Evolutionary conservation across 2,329 filamentous ascomycete genomes (phyloP).

Genomic region (Fonsecaea pedrosoi): DNA sequence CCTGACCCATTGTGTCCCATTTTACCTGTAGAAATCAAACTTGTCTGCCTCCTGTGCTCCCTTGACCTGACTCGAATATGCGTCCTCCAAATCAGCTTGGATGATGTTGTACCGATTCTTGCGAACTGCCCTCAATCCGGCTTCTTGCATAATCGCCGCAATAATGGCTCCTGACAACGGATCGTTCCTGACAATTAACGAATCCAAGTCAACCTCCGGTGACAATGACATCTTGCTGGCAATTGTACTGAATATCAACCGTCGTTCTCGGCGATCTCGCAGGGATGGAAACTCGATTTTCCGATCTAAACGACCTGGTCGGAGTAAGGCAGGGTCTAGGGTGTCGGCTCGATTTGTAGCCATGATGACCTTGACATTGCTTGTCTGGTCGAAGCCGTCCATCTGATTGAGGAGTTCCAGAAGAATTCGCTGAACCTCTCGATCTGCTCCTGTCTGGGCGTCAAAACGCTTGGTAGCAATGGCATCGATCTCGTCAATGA

Average conservation of each 20-base stretch:
- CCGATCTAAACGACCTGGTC: slow-evolving; percentile 91
- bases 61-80: slow-evolving; percentile 97
- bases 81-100: slow-evolving; percentile 93
- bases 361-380: slow-evolving; percentile 99
- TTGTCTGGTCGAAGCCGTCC: slow-evolving; percentile 98
- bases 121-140: slow-evolving; percentile 87
- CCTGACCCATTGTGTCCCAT: neutral
- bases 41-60: slow-evolving; percentile 72
- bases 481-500: slow-evolving; percentile 99
- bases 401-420: slow-evolving; percentile 98
- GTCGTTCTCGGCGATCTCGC: slow-evolving; percentile 89
- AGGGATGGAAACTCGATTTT: slow-evolving; percentile 99
- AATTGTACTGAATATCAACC: slow-evolving; percentile 97
- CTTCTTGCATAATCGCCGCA: slow-evolving; percentile 99
- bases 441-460: slow-evolving; percentile 94
- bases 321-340: slow-evolving; percentile 89
- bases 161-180: slow-evolving; percentile 94
- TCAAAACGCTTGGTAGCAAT: slow-evolving; percentile 99
- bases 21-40: slow-evolving; percentile 77
- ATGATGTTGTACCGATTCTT: slow-evolving; percentile 99
- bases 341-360: slow-evolving; percentile 98
- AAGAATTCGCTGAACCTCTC: slow-evolving; percentile 97
- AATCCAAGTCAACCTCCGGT: slow-evolving; percentile 95
- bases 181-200: slow-evolving; percentile 94
- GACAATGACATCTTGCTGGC: slow-evolving; percentile 96